Percentiles rank a stretch among this genome's conserved stretches.
Evolutionary conservation across 306 rosid species (phyloP).

Genomic region (Cotoneaster glaucophyllus): DNA sequence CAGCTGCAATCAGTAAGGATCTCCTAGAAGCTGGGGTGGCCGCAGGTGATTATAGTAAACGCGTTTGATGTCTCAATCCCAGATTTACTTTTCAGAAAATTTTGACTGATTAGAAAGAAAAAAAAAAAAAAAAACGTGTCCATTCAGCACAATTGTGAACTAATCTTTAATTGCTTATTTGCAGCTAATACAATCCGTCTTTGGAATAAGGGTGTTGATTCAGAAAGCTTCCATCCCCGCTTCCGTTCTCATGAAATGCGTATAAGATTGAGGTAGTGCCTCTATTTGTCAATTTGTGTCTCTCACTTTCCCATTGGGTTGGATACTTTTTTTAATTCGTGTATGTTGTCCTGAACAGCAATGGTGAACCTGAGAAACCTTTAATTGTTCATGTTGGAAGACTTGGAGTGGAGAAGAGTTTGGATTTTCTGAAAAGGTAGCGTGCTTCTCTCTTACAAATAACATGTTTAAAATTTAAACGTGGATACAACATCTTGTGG

Average conservation of each 20-base stretch:
- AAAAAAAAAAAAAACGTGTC: neutral
- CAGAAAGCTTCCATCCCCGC: slow-evolving; percentile 79
- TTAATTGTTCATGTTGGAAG: slow-evolving; percentile 93
- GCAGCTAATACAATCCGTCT: slow-evolving; percentile 90
- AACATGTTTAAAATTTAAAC: neutral
- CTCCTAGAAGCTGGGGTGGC: slow-evolving; percentile 72
- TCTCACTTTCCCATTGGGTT: neutral
- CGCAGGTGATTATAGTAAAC: slow-evolving; percentile 47
- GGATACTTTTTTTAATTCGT: slow-evolving; percentile 19
- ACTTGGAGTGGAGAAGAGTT: slow-evolving; percentile 94
- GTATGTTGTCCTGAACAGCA: slow-evolving; percentile 35
- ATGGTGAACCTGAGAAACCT: slow-evolving; percentile 85
- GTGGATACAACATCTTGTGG: neutral
- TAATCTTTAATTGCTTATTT: slow-evolving; percentile 17
- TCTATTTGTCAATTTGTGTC: neutral
- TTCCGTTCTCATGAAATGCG: slow-evolving; percentile 82
- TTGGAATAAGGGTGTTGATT: slow-evolving; percentile 99
- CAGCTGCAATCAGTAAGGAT: slow-evolving; percentile 84
- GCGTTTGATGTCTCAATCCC: neutral
- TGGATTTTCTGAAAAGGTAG: slow-evolving; percentile 87
- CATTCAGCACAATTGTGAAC: neutral
- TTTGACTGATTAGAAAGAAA: neutral
- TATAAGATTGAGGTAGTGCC: slow-evolving; percentile 56
- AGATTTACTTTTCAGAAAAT: neutral
- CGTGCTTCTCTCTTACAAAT: slow-evolving; percentile 8